Percentiles rank a stretch among this genome's conserved stretches.
phyloP scores from a whole-genome alignment of 257 asterid genomes.

The Solanum gracilifrons region DNA sequence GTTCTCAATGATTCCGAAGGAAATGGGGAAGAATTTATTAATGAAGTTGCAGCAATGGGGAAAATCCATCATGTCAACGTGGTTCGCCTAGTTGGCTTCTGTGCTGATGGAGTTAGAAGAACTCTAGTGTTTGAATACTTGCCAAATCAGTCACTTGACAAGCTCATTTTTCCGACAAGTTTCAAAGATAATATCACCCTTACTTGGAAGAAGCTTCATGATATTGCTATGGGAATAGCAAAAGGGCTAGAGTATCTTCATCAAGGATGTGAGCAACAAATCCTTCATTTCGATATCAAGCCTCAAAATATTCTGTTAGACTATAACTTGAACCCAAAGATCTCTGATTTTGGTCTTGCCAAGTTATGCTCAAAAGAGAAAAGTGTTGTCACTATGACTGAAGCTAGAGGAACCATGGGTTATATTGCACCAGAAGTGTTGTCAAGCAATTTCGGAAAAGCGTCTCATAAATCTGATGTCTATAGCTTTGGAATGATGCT shows the following conservation, averaged over 20 bases:
- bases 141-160: conserved; percentile 25
- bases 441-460: conserved; percentile 21
- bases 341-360: conserved; percentile 28
- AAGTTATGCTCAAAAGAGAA: conserved; percentile 17
- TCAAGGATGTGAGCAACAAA: conserved; percentile 7
- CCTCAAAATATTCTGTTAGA: conserved; percentile 10
- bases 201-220: conserved; percentile 2
- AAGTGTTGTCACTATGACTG: conserved; percentile 15
- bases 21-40: conserved; percentile 34
- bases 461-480: conserved; percentile 24
- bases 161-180: conserved; percentile 11
- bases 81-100: conserved; percentile 28
- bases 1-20: conserved; percentile 14
- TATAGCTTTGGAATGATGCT: conserved; percentile 26
- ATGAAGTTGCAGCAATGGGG: conserved; percentile 30
- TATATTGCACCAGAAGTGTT: conserved; percentile 34
- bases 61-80: conserved; percentile 22
- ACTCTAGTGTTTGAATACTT: conserved; percentile 28
- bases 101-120: conserved; percentile 30
- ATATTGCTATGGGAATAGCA: conserved; percentile 19
- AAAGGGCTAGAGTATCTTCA: conserved; percentile 22
- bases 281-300: conserved; percentile 11
- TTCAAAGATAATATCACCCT: neutral
- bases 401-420: conserved; percentile 21
- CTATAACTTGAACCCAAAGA: conserved; percentile 11